Percentiles rank a stretch among this genome's conserved stretches.
These are phyloP conservation scores for Tetrahymena malaccensis DNA, from an alignment of 73 alveolate genomes.

Conservation along the genomic window DNA sequence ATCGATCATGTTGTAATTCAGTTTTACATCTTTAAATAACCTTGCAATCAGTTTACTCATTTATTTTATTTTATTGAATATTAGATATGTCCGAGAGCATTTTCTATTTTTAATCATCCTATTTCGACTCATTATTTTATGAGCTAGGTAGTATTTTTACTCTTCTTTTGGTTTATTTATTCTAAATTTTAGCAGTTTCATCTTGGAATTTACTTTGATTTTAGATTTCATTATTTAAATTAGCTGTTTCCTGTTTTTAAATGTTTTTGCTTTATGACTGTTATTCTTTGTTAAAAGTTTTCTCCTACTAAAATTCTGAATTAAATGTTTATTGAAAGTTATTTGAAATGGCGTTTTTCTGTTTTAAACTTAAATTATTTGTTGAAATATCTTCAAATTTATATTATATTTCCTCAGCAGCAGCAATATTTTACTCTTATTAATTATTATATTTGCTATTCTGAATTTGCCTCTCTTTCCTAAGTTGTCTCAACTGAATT, in stretches of 20 bases:
- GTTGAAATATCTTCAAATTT: neutral
- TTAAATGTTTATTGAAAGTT: neutral
- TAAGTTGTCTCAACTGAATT: neutral
- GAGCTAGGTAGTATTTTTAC: neutral
- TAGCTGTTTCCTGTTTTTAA: neutral
- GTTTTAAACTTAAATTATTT: too few relatives aligned
- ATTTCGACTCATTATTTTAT: neutral
- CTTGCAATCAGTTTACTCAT: neutral
- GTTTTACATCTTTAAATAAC: neutral
- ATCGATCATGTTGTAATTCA: neutral
- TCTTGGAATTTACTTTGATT: neutral
- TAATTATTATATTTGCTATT: neutral
- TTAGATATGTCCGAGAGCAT: neutral
- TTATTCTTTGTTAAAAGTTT: neutral
- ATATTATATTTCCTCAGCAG: neutral
- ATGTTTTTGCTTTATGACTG: neutral
- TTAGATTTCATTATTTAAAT: neutral
- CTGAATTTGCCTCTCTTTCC: neutral
- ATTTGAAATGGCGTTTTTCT: neutral
- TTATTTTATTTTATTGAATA: neutral
- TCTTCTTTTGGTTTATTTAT: neutral
- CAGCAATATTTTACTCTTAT: neutral
- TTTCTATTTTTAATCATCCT: neutral
- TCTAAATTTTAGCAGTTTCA: neutral
- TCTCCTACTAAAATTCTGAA: neutral